Percentiles rank a stretch among this genome's conserved stretches.
Evolutionary conservation across 192 early-diverging fungal species (phyloP).

Genomic region (Haplosporangium gracile): DNA sequence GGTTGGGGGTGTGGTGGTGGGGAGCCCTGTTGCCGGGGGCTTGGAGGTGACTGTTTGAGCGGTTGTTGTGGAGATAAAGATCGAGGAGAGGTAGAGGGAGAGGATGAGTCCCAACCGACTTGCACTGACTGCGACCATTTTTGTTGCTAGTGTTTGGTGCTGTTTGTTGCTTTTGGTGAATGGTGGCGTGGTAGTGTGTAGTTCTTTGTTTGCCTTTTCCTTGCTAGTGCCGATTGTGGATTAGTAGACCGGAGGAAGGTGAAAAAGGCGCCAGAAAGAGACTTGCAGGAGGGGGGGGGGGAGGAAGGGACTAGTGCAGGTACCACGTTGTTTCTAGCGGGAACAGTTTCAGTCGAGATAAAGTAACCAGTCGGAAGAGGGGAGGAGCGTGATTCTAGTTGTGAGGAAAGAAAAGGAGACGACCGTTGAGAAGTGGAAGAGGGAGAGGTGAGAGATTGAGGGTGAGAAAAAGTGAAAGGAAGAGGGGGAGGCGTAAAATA

Average conservation of each 20-base stretch:
- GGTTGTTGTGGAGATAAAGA: constrained; percentile 10
- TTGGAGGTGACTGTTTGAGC: constrained; percentile 6
- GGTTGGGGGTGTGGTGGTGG: background rate
- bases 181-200: background rate
- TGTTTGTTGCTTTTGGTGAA: background rate
- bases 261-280: background rate
- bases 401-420: background rate
- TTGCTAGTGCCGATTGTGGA: constrained; percentile 17
- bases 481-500: background rate
- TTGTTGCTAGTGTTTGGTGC: too few relatives aligned
- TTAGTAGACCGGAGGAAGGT: background rate
- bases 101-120: constrained; percentile 28
- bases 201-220: constrained; percentile 44
- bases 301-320: background rate
- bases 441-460: background rate
- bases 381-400: background rate
- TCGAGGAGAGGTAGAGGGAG: constrained; percentile 28
- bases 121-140: constrained; percentile 18
- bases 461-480: background rate
- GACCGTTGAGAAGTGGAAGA: constrained; percentile 21
- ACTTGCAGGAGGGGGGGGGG: background rate
- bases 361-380: background rate
- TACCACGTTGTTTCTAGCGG: background rate
- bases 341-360: background rate
- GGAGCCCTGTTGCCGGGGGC: background rate